Conservation (phyloP, 1,139 yeast genomes). For the Magnusiomyces suaveolens region DNA sequence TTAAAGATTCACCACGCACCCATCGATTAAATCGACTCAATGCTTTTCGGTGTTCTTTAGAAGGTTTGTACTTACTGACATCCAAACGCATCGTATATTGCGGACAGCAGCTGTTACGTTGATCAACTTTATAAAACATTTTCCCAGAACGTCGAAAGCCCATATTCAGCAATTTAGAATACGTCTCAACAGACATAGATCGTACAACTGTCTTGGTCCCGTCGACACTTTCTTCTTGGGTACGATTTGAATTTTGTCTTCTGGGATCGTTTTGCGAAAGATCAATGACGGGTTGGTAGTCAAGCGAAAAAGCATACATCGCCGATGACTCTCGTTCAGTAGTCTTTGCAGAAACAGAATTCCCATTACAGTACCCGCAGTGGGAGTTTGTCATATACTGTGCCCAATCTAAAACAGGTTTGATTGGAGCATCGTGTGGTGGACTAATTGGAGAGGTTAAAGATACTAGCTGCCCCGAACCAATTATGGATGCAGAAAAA, state of each 20-base stretch:
- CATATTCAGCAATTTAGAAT: slow-evolving; percentile 54
- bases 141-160: slow-evolving; percentile 77
- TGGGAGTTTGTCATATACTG: slow-evolving; percentile 2
- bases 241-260: background rate
- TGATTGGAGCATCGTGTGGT: background rate
- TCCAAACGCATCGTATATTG: slow-evolving; percentile 68
- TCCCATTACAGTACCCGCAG: slow-evolving; percentile 13
- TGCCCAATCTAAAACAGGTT: background rate
- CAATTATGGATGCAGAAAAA: background rate
- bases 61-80: slow-evolving; percentile 37
- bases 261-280: slow-evolving; percentile 1
- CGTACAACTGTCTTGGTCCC: background rate
- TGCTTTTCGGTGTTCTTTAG: slow-evolving; percentile 59
- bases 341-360: background rate
- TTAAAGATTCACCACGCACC: slow-evolving; percentile 4
- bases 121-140: slow-evolving; percentile 65
- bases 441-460: background rate
- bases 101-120: slow-evolving; percentile 69
- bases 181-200: slow-evolving; percentile 36
- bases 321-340: background rate
- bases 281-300: background rate
- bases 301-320: background rate
- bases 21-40: slow-evolving; percentile 50
- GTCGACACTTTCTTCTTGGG: no score
- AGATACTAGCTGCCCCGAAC: background rate